A percentile compares a stretch with the other conserved stretches of the same genome.
These are phyloP conservation scores for Pleurotus djamor DNA, from an alignment of 768 basidiomycete species.

Conservation along the genomic window DNA sequence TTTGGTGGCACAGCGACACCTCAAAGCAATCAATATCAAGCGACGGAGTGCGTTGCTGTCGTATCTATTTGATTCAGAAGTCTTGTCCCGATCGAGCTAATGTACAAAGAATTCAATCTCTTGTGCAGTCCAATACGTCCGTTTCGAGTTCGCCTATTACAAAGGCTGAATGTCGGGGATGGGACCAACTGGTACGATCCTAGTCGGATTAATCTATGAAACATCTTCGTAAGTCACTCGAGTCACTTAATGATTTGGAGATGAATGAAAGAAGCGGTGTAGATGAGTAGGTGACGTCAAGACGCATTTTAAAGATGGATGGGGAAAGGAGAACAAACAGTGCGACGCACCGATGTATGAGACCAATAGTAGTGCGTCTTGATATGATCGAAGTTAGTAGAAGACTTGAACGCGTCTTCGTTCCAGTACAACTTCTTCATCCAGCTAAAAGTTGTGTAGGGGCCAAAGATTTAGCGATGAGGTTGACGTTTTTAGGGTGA, in stretches of 20 bases:
- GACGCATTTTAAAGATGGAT: neutral
- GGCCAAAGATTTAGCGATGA: neutral
- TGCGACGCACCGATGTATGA: conserved; percentile 35
- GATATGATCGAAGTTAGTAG: conserved; percentile 90
- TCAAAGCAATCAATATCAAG: too few species aligned
- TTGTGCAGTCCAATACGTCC: too few species aligned
- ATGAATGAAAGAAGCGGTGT: neutral
- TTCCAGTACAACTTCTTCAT: conserved; percentile 91
- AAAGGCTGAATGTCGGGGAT: conserved; percentile 65
- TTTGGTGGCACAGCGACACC: too few species aligned
- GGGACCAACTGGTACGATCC: conserved; percentile 77
- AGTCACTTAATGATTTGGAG: neutral
- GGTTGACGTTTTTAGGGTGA: neutral
- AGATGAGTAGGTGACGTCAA: neutral
- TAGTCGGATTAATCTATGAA: conserved; percentile 73
- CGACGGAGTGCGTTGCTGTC: too few species aligned
- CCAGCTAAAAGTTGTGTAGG: conserved; percentile 46
- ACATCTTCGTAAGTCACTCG: neutral
- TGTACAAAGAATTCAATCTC: too few species aligned
- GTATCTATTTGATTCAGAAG: too few species aligned
- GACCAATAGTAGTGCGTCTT: conserved; percentile 76
- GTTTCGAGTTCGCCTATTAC: conserved; percentile 17
- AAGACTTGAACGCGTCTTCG: conserved; percentile 79
- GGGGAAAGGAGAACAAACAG: neutral
- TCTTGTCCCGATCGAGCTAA: too few species aligned